Conservation (phyloP, 2,329 filamentous ascomycete genomes). For the Emergomyces pasteurianus region DNA sequence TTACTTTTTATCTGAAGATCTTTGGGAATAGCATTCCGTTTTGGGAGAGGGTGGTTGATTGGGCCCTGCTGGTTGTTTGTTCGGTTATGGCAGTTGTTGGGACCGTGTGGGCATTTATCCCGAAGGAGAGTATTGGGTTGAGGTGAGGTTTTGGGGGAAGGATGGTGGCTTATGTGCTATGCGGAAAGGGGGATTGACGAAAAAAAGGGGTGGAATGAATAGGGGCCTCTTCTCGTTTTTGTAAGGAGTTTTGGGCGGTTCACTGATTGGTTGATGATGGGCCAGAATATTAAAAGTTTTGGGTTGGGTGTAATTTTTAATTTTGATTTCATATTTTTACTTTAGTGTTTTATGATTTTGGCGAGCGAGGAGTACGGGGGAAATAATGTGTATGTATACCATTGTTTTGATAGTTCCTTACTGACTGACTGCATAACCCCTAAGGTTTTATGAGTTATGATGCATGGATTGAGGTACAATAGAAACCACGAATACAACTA, state of each 20-base stretch:
- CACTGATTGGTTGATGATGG: background rate
- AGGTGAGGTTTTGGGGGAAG: background rate
- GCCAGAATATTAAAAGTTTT: too few species aligned
- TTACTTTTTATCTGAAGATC: constrained; percentile 82
- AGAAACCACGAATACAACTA: too few species aligned
- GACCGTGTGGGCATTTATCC: constrained; percentile 80
- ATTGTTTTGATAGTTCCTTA: background rate
- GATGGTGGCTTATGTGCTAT: background rate
- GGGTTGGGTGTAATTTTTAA: too few species aligned
- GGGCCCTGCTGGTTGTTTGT: constrained; percentile 57
- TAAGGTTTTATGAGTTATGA: background rate
- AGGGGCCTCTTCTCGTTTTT: background rate
- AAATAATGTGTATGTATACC: background rate
- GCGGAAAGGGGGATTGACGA: background rate
- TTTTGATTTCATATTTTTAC: background rate
- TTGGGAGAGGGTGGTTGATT: constrained; percentile 55
- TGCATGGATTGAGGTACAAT: background rate
- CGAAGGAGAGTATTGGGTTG: constrained; percentile 40
- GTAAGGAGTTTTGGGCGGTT: background rate
- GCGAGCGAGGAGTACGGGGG: background rate
- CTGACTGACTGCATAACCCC: background rate
- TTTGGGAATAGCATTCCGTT: constrained; percentile 60
- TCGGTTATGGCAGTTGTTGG: constrained; percentile 59
- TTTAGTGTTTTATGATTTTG: too few species aligned
- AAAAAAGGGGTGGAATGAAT: background rate